Conservation (phyloP, 306 rosid genomes). For the Cucurbita pepo region DNA sequence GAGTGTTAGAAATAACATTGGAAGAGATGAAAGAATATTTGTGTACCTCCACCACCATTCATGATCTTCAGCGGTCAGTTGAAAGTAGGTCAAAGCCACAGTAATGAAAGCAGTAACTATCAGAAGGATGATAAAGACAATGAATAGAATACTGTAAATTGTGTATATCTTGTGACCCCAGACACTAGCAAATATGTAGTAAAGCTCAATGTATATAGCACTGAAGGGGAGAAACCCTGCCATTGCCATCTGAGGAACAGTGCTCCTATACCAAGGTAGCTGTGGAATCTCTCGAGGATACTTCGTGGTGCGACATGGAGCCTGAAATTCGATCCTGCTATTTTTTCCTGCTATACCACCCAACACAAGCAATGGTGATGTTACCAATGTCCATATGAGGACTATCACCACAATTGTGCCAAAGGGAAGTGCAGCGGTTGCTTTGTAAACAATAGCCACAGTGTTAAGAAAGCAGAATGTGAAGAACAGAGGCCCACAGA, state of each 20-base stretch:
- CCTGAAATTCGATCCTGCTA: constrained; percentile 81
- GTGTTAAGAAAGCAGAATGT: constrained; percentile 96
- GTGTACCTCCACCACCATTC: constrained; percentile 99
- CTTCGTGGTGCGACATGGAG: constrained; percentile 88
- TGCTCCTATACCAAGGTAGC: constrained; percentile 81
- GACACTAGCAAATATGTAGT: constrained; percentile 94
- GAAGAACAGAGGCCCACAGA: constrained; percentile 87
- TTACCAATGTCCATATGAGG: constrained; percentile 86
- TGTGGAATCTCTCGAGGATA: constrained; percentile 88
- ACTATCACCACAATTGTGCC: constrained; percentile 89
- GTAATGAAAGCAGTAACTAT: constrained; percentile 96
- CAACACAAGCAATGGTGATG: constrained; percentile 85
- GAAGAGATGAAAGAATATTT: background rate
- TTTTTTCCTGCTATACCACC: constrained; percentile 97
- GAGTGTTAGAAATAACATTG: background rate
- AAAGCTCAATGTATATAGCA: constrained; percentile 91
- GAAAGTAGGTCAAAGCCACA: constrained; percentile 95
- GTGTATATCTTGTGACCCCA: constrained; percentile 99
- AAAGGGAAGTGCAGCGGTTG: constrained; percentile 96
- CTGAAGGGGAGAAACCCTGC: constrained; percentile 98
- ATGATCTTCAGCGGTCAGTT: constrained; percentile 99
- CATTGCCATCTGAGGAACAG: constrained; percentile 98
- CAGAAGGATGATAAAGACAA: constrained; percentile 83
- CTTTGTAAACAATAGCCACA: constrained; percentile 81
- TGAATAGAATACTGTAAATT: constrained; percentile 88